phyloP scores from a whole-genome alignment of 2,329 filamentous ascomycete genomes.

The Fusarium papillatum region DNA sequence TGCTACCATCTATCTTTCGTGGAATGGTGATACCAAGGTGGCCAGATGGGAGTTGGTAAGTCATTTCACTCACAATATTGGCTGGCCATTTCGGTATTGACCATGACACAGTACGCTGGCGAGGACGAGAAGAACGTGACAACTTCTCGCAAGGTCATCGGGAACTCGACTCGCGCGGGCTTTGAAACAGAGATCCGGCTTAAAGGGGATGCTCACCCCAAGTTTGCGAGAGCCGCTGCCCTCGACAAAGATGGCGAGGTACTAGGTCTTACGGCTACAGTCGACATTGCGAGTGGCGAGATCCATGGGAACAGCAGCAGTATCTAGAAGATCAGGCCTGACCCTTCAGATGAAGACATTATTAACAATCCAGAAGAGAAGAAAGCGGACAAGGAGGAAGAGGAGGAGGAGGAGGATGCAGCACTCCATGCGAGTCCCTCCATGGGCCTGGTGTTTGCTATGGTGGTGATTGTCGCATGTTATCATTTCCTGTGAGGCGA shows the following conservation, averaged over 20 bases:
- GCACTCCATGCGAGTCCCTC: conserved; percentile 12
- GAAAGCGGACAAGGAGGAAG: background rate
- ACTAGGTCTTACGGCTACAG: conserved; percentile 33
- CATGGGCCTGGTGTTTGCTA: conserved; percentile 12
- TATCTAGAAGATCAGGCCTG: conserved; percentile 22
- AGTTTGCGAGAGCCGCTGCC: conserved; percentile 32
- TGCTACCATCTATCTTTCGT: conserved; percentile 41
- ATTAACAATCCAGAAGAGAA: background rate
- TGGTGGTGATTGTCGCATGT: conserved; percentile 24
- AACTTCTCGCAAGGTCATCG: conserved; percentile 18
- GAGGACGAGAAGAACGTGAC: conserved; percentile 35
- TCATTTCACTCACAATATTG: background rate
- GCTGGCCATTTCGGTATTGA: background rate
- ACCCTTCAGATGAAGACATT: conserved; percentile 6
- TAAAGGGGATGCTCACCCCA: conserved; percentile 4
- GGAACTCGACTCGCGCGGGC: conserved; percentile 36
- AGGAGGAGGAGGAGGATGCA: conserved; percentile 21
- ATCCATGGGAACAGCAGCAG: conserved; percentile 39
- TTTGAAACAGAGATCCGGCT: conserved; percentile 37
- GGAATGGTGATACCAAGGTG: conserved; percentile 45
- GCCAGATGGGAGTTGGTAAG: conserved; percentile 41
- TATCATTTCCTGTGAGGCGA: conserved; percentile 17
- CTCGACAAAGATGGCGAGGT: conserved; percentile 33
- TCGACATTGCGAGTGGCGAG: conserved; percentile 35
- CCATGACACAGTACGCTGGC: conserved; percentile 25